Evolutionary conservation across 116 monocot genomes (phyloP), one percentile per base, ranked within the genome.

Genomic region (Cymodocea nodosa): DNA sequence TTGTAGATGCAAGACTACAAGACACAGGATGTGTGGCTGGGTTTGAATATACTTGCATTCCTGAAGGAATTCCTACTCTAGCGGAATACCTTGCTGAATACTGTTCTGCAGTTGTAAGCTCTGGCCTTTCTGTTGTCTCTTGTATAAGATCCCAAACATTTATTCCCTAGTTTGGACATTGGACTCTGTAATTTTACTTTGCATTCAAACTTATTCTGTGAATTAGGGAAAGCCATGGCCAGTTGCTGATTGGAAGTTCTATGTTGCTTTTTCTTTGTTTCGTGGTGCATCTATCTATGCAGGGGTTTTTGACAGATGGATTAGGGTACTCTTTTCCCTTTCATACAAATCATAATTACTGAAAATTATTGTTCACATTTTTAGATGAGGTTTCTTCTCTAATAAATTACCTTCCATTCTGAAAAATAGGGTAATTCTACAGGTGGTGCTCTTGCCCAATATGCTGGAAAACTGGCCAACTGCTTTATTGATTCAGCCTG

Each of bases 271-370:
- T 71, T 98, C 89, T 56, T 44, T 98, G 54, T 98, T 98, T 64
- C 83, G 98, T 64, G 84, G 61, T 22, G 92, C 98, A 59, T 84
- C 92, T 52, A 98, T 98, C 52, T 73, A 68, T 79, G 92, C 92
- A 63, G 98, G 98, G 80, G 81, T 98, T 55, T 84, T 81, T 77
- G 80, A 83, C 64, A 82, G 98, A 84, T 89, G 89, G 89, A 84
- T 68, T 51, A 40, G 82, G 92, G 98, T 98, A 89, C 39, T 19
- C 62, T 19, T 75, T 52, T 54, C 20, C 17, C 64, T 64, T 69
- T 34, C 57, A 58, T 48, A 22, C 50, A 13, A 7, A 59, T 22
- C 49, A 50, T 10, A 17, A 23, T 14, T 0, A 23, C 11, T 11
- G 35, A 35, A 60, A 17, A 36, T 59, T 13, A 16, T 49, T n/a